Conservation (phyloP, 2,329 filamentous ascomycete species). For the Coniochaeta pulveracea region DNA sequence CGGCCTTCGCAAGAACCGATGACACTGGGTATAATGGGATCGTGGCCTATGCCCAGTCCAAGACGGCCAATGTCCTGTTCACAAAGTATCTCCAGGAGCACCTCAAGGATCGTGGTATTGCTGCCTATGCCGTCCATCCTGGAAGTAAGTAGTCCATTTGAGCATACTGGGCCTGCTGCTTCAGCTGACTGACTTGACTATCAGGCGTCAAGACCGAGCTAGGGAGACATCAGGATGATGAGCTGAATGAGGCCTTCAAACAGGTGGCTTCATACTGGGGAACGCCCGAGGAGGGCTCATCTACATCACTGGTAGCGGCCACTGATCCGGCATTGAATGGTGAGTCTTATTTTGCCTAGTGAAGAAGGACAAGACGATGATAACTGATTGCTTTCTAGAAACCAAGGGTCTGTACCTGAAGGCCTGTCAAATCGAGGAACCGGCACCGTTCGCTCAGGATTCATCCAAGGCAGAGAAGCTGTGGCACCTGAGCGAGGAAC, state of each 20-base stretch:
- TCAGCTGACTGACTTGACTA: background rate
- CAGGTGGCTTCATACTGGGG: constrained; percentile 21
- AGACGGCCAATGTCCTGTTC: constrained; percentile 38
- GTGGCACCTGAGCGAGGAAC: constrained; percentile 29
- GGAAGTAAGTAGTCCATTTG: constrained; percentile 18
- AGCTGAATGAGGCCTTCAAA: constrained; percentile 16
- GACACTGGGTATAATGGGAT: constrained; percentile 24
- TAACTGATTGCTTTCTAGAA: constrained; percentile 1
- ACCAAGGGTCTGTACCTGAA: constrained; percentile 21
- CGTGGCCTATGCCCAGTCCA: constrained; percentile 37
- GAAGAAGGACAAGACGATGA: constrained; percentile 4
- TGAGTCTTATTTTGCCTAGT: constrained; percentile 8
- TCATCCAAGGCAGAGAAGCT: constrained; percentile 23
- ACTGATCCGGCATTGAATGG: constrained; percentile 24
- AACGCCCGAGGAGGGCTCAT: constrained; percentile 22
- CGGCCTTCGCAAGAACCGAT: constrained; percentile 17
- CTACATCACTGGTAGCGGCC: constrained; percentile 29
- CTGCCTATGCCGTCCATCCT: constrained; percentile 29
- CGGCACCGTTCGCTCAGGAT: constrained; percentile 16
- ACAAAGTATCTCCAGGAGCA: constrained; percentile 24
- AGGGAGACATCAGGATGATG: constrained; percentile 21
- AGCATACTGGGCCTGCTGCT: constrained; percentile 6
- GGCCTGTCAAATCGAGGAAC: constrained; percentile 22
- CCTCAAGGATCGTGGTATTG: constrained; percentile 19
- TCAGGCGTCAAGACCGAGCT: constrained; percentile 22